Evolutionary conservation across 208 protist species (phyloP), one percentile per base, ranked within the genome.

Genomic region (Crithidia mellificae): DNA sequence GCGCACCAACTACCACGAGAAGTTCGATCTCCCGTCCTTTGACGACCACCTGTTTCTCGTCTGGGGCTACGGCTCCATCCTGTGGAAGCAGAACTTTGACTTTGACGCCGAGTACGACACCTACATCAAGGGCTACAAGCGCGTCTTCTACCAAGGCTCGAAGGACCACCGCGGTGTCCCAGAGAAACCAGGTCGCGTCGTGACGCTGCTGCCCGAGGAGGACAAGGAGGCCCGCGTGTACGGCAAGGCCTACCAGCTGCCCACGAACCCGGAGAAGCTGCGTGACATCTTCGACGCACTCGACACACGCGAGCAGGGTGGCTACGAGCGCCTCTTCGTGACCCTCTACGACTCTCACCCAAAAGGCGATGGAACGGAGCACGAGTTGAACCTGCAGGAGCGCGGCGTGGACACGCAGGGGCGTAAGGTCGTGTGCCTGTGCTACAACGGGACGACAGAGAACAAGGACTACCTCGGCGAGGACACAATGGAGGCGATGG

Each of bases 21-120:
- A 65, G 36, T 78, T 80, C 24, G 74, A 63, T 17, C 77, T 88
- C 39, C 76, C 80, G 5, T 66, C 83, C 30, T 78, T 80, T 49
- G 84, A 85, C 30, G 62, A 87, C 27, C 50, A 68, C 46, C 68
- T 74, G 54, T 82, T 91, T 59, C 68, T 95, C 38, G 56, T 95
- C 61, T 95, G 92, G 51, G 90, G 90, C 11, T 95, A 95, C 50
- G 90, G 90, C 47, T 91, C 83, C 49, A 87, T 95, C 56, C 29
- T 93, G 53, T 95, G 87, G 86, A 95, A 95, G 73, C 83, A 92
- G 64, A 82, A 90, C 68, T 95, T 95, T 63, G 81, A 87, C 25
- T 93, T 82, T 68, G 78, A 72, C 6, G 71, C 64, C 43, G 63
- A 66, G 55, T 88, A 91, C 70, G 78, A 86, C 22, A 63, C 72